Evolutionary conservation across 257 asterid species (phyloP), one percentile per base, ranked within the genome.

Genomic region (Phtheirospermum japonicum): DNA sequence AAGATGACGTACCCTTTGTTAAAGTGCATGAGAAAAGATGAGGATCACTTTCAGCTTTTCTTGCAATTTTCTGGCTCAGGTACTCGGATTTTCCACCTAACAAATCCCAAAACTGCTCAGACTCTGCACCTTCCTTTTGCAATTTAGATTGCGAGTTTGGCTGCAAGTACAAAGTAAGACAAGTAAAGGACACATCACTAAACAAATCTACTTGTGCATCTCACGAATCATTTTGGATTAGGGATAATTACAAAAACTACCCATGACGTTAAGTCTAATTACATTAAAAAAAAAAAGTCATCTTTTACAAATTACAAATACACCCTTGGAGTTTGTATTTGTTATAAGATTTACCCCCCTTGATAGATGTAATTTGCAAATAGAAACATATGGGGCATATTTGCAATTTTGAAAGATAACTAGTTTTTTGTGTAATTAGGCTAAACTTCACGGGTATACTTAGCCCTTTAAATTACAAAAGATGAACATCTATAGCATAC

Each of bases 31-130:
- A 94, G 80, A 87, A 87, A 50, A 94, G 75, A 77, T 81, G 99
- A 71, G 99, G 96, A 72, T 94, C 99, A 7, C 76, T 75, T 77
- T 94, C 99, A 43, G 88, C 78, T 79, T 78, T 88, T 74, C 85
- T 79, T 63, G 82, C 80, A 57, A 94, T 79, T 82, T 85, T 94
- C 76, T 84, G 95, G 85, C 94, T 84, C n/a, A 87, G 85, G 75
- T 94, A 94, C 82, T 90, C 97, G 26, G 93, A 82, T 77, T 94
- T 94, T 64, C 99, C 99, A 55, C 94, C 82, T 76, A 94, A 76
- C 71, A 94, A 76, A 40, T 90, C 95, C 99, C 99, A 94, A 59
- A 94, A 90, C 73, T 85, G 99, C 69, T 94, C 97, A 52, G 89
- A 73, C 65, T 94, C 99, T 23, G 88, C 82, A 66, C 99, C 97